phyloP scores from a whole-genome alignment of 1,139 yeast genomes.

The Taiozyma sp. region DNA sequence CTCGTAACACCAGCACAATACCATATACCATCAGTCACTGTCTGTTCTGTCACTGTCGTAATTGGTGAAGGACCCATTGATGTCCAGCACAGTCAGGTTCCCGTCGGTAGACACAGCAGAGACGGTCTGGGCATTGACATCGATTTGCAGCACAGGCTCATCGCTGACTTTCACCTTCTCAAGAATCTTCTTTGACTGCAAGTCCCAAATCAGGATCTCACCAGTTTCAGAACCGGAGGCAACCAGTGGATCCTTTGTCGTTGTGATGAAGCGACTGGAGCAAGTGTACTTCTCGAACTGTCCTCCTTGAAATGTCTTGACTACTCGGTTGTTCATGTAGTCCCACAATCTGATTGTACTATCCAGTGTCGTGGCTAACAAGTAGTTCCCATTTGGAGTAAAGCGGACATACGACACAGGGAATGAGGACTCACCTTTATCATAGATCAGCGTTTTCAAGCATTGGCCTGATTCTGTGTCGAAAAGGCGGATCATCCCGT shows the following conservation, averaged over 20 bases:
- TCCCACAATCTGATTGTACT: slow-evolving; percentile 81
- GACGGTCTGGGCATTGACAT: slow-evolving; percentile 35
- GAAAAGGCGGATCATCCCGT: slow-evolving; percentile 83
- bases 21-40: slow-evolving; percentile 3
- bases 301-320: slow-evolving; percentile 56
- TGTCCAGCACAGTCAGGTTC: slow-evolving; percentile 31
- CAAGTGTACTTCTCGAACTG: slow-evolving; percentile 18
- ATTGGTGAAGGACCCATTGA: slow-evolving; percentile 6
- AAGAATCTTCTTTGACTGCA: slow-evolving; percentile 58
- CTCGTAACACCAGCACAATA: neutral
- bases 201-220: slow-evolving; percentile 66
- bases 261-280: slow-evolving; percentile 16
- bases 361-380: slow-evolving; percentile 77
- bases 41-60: slow-evolving; percentile 11
- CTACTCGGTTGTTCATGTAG: slow-evolving; percentile 69
- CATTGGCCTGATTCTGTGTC: slow-evolving; percentile 91
- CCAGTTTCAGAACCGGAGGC: slow-evolving; percentile 67
- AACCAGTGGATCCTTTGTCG: slow-evolving; percentile 12
- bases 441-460: slow-evolving; percentile 78
- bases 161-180: slow-evolving; percentile 30
- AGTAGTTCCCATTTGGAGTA: slow-evolving; percentile 79
- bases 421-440: slow-evolving; percentile 61
- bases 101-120: slow-evolving; percentile 43
- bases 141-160: slow-evolving; percentile 47
- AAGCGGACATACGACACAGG: slow-evolving; percentile 74